A percentile compares a stretch with the other conserved stretches of the same genome.
phyloP scores from a whole-genome alignment of 805 yeast species.

The Henningerozyma blattae region DNA sequence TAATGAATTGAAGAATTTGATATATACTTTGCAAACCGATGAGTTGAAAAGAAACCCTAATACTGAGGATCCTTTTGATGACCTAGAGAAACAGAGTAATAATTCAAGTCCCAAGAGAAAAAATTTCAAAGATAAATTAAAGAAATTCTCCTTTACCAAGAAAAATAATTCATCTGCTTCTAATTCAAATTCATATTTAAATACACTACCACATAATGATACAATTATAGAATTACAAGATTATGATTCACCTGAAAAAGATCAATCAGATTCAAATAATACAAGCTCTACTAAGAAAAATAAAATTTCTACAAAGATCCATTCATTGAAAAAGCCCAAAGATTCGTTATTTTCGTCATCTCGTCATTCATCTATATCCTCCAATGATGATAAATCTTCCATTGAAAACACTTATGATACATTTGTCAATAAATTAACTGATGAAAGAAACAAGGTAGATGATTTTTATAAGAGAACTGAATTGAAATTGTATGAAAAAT shows the following conservation, averaged over 20 bases:
- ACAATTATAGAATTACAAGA: background rate
- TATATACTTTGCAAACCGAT: conserved; percentile 41
- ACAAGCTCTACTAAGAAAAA: too few species aligned
- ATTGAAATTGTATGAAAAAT: conserved; percentile 32
- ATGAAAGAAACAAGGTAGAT: conserved; percentile 41
- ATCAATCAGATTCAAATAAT: background rate
- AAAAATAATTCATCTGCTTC: too few species aligned
- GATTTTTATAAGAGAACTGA: conserved; percentile 38
- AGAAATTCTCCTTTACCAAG: too few species aligned
- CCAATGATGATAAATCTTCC: background rate
- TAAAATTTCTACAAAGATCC: background rate
- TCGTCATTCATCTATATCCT: background rate
- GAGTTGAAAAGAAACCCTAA: conserved; percentile 9
- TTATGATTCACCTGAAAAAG: background rate
- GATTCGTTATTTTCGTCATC: background rate
- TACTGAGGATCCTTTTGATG: conserved; percentile 1
- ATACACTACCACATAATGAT: too few species aligned
- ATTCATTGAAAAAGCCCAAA: conserved; percentile 1
- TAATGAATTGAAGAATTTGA: conserved; percentile 42
- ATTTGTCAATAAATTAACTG: conserved; percentile 34
- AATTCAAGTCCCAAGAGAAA: background rate
- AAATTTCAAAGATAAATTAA: too few species aligned
- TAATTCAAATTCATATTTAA: too few species aligned
- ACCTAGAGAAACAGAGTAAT: background rate
- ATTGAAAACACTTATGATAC: conserved; percentile 15